Evolutionary conservation across 768 basidiomycete species (phyloP).

Genomic region (Podaxis carcinomalis): DNA sequence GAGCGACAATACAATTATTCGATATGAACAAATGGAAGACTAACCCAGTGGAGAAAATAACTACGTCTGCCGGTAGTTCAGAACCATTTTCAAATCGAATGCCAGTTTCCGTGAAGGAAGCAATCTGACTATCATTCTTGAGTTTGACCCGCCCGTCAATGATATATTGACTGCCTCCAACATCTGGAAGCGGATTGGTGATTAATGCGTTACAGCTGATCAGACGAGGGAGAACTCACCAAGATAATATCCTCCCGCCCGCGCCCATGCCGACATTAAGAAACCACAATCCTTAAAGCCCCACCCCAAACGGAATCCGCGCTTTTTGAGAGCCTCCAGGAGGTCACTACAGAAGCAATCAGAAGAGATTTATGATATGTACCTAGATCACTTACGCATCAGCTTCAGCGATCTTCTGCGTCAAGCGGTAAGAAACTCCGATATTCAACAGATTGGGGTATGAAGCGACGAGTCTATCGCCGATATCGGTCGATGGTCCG

Average conservation of each 20-base stretch:
- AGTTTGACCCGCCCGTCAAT: slow-evolving; percentile 68
- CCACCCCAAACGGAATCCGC: slow-evolving; percentile 51
- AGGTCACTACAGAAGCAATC: slow-evolving; percentile 16
- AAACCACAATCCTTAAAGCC: slow-evolving; percentile 53
- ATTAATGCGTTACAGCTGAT: not conserved
- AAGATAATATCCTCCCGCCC: slow-evolving; percentile 64
- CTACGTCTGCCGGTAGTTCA: slow-evolving; percentile 45
- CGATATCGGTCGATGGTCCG: slow-evolving; percentile 43
- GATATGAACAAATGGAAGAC: not conserved
- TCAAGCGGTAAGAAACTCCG: slow-evolving; percentile 26
- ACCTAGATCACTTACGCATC: slow-evolving; percentile 41
- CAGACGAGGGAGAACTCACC: slow-evolving; percentile 29
- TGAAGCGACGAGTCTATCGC: slow-evolving; percentile 45
- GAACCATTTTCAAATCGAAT: slow-evolving; percentile 46
- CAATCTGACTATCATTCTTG: slow-evolving; percentile 54
- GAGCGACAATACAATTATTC: not conserved
- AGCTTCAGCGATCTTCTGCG: slow-evolving; percentile 41
- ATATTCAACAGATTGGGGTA: slow-evolving; percentile 34
- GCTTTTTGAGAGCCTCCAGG: slow-evolving; percentile 51
- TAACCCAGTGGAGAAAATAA: slow-evolving; percentile 59
- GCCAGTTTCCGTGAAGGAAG: slow-evolving; percentile 37
- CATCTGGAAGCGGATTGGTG: slow-evolving; percentile 31
- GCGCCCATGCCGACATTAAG: slow-evolving; percentile 39
- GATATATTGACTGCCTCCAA: slow-evolving; percentile 57
- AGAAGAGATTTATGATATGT: not conserved